Evolutionary conservation across 2,329 filamentous ascomycete genomes (phyloP), one percentile per base, ranked within the genome.

Genomic region (Hypoxylon sp.): DNA sequence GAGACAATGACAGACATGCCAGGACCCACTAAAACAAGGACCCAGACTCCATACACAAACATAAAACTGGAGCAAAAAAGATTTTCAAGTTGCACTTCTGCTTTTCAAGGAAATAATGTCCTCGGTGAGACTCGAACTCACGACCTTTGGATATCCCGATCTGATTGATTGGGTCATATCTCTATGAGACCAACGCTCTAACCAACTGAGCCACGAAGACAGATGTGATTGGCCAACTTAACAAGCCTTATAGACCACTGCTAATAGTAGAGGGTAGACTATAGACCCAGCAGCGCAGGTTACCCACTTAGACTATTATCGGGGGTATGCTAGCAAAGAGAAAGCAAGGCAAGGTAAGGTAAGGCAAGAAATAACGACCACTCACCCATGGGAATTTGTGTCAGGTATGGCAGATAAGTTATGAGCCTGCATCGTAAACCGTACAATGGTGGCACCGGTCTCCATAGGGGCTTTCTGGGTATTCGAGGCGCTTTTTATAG

Each of bases 91-190:
- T 43, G 19, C 17, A 43, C 38, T 43, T 43, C 7, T 11, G 25
- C 13, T 23, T 38, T 38, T 53, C 57, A 30, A n/a, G 9, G 50
- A 49, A 49, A 60, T 21, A 10, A 23, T 81, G 80, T 81, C 79
- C 80, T 81, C 76, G 77, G 80, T 78, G 79, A 84, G 81, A 74
- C 76, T 82, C 79, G 85, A 86, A 79, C 84, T 85, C 81, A 79
- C 79, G 81, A 81, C 80, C 81, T 83, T 82, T 82, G 81, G 76
- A 80, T 79, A 71, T 56, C 75, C 73, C 74, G 71, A 71, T 69
- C 69, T 62, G 32, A 41, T 3, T 5, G 69, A 73, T 60, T 71
- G 72, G 57, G 68, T 74, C 71, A 75, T 73, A 55, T 57, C 19
- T 45, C 51, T 80, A 80, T 80, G 79, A 80, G 79, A 80, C 79